Percentiles rank a stretch among this genome's conserved stretches.
phyloP scores from a whole-genome alignment of 2,329 filamentous ascomycete species.

The Cladophialophora yegresii region DNA sequence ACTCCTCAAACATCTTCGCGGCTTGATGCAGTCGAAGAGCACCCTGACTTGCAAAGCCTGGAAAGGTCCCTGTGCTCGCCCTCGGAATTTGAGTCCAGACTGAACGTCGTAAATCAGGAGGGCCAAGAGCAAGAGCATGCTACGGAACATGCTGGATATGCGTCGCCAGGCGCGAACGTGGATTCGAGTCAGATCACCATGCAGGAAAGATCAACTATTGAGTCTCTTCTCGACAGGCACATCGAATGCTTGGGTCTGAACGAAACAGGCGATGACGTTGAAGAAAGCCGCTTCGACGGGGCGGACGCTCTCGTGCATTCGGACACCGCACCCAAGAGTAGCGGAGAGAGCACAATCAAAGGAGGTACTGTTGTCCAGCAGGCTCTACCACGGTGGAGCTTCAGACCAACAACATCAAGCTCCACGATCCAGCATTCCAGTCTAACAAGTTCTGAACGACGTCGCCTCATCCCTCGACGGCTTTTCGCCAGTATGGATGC shows the following conservation, averaged over 20 bases:
- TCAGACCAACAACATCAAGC: slow-evolving; percentile 27
- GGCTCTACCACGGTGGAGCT: not conserved
- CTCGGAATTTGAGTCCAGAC: not conserved
- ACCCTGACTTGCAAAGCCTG: slow-evolving; percentile 18
- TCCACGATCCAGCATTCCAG: slow-evolving; percentile 31
- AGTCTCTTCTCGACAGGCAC: slow-evolving; percentile 37
- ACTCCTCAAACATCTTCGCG: slow-evolving; percentile 22
- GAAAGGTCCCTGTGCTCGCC: slow-evolving; percentile 2
- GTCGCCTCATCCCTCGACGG: slow-evolving; percentile 31
- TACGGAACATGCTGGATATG: not conserved
- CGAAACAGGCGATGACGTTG: slow-evolving; percentile 9
- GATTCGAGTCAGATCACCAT: slow-evolving; percentile 25
- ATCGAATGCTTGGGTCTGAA: slow-evolving; percentile 36
- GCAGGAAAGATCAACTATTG: slow-evolving; percentile 36
- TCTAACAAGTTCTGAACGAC: slow-evolving; percentile 29
- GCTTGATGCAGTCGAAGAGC: slow-evolving; percentile 28
- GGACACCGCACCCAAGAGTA: slow-evolving; percentile 1
- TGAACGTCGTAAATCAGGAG: slow-evolving; percentile 2
- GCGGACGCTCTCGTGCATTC: not conserved
- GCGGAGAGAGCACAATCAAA: slow-evolving; percentile 20
- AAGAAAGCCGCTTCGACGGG: not conserved
- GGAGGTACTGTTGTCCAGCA: slow-evolving; percentile 5
- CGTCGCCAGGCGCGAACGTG: slow-evolving; percentile 1
- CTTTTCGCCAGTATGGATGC: slow-evolving; percentile 35
- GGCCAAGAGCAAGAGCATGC: not conserved